Conservation (phyloP, 2,329 filamentous ascomycete genomes). For the Passalora sequoiae region DNA sequence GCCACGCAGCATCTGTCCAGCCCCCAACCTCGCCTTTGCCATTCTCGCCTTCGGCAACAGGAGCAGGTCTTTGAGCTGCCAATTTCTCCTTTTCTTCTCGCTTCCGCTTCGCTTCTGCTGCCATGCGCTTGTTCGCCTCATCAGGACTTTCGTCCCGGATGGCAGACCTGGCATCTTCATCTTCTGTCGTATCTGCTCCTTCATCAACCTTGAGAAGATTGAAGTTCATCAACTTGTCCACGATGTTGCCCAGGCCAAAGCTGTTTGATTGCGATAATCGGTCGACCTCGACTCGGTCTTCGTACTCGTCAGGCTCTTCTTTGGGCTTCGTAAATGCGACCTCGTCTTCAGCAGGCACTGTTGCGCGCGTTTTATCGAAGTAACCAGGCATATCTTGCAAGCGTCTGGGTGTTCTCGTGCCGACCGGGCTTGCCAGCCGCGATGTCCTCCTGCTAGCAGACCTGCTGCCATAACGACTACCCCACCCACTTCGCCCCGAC, state of each 20-base stretch:
- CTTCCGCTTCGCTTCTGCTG: conserved; percentile 31
- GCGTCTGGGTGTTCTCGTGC: conserved; percentile 34
- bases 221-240: conserved; percentile 56
- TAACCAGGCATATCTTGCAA: conserved; percentile 22
- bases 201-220: conserved; percentile 52
- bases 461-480: conserved; percentile 35
- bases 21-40: conserved; percentile 40
- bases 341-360: conserved; percentile 23
- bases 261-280: conserved; percentile 46
- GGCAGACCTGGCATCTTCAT: conserved; percentile 24
- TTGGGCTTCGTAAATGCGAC: conserved; percentile 49
- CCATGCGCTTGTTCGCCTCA: conserved; percentile 29
- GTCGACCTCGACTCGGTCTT: conserved; percentile 47
- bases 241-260: conserved; percentile 52
- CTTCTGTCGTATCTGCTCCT: conserved; percentile 39
- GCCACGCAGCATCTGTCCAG: conserved; percentile 56
- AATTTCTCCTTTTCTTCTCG: conserved; percentile 33
- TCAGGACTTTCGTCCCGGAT: conserved; percentile 28
- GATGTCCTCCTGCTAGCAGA: conserved; percentile 37
- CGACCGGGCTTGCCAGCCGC: conserved; percentile 36
- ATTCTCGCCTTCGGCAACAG: conserved; percentile 35
- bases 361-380: conserved; percentile 25
- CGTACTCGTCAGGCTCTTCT: conserved; percentile 33
- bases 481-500: conserved; percentile 28
- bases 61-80: conserved; percentile 26